Conservation (phyloP, 805 yeast genomes). For the Saccharomycopsis oosterbeekiorum region DNA sequence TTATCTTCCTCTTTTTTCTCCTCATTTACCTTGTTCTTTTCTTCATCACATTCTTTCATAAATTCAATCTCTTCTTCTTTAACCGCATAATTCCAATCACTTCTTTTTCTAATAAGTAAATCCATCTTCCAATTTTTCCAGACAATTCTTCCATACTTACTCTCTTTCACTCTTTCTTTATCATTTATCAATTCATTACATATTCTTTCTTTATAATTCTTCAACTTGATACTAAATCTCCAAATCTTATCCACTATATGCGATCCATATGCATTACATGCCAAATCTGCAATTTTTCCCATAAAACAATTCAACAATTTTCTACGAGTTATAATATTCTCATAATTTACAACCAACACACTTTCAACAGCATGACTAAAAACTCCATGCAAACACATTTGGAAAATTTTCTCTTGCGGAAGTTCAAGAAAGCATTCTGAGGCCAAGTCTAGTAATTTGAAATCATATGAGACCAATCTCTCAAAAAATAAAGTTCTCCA, state of each 20-base stretch:
- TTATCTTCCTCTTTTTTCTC: not conserved
- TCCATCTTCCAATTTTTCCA: constrained; percentile 97
- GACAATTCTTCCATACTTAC: constrained; percentile 79
- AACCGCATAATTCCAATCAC: constrained; percentile 69
- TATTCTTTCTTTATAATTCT: constrained; percentile 77
- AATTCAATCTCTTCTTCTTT: constrained; percentile 42
- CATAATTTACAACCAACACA: constrained; percentile 41
- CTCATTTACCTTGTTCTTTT: not conserved
- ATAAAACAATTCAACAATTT: constrained; percentile 57
- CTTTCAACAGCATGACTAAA: constrained; percentile 82
- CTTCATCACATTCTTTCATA: constrained; percentile 25
- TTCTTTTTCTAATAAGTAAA: constrained; percentile 56
- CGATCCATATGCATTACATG: constrained; percentile 85
- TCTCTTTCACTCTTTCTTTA: constrained; percentile 65
- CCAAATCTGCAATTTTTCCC: constrained; percentile 45
- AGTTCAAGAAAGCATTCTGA: constrained; percentile 52
- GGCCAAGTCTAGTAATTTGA: constrained; percentile 44
- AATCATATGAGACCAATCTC: constrained; percentile 60
- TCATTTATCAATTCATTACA: constrained; percentile 55
- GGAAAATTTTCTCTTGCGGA: constrained; percentile 50
- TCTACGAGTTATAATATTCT: constrained; percentile 48
- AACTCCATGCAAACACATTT: constrained; percentile 82
- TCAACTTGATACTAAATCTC: constrained; percentile 66
- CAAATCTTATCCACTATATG: constrained; percentile 82
- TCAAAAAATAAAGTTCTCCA: constrained; percentile 69